A percentile compares a stretch with the other conserved stretches of the same genome.
phyloP scores from a whole-genome alignment of 1,284 basidiomycete genomes.

The Rhodotorula sp. region DNA sequence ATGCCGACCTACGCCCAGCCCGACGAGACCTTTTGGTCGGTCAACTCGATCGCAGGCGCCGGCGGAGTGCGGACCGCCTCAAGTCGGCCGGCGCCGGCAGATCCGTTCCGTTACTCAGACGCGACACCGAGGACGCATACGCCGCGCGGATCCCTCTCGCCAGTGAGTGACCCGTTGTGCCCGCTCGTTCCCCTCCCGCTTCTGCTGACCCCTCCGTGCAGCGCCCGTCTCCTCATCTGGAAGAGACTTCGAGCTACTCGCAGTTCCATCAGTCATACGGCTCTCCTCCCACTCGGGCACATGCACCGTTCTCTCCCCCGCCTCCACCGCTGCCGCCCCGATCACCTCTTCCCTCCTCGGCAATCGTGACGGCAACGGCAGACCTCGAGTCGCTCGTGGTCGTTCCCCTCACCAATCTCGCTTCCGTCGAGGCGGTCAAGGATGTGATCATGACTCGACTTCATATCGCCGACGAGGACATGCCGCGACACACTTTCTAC shows the following conservation, averaged over 20 bases:
- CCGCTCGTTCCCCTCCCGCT: too few species aligned
- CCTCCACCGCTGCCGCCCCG: neutral
- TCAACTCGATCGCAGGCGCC: too few species aligned
- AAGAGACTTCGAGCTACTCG: neutral
- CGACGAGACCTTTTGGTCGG: too few species aligned
- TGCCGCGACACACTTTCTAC: slow-evolving; percentile 72
- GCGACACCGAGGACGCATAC: neutral
- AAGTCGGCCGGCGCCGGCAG: neutral
- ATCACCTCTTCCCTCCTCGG: slow-evolving; percentile 47
- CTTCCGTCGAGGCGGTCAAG: slow-evolving; percentile 69
- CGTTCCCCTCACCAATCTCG: slow-evolving; percentile 73
- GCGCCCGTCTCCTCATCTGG: neutral
- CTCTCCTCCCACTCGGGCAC: slow-evolving; percentile 2
- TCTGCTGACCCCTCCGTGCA: neutral
- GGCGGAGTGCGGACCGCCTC: neutral
- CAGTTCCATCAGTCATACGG: neutral
- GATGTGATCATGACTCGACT: slow-evolving; percentile 82
- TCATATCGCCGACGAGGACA: slow-evolving; percentile 79
- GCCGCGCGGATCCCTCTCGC: neutral
- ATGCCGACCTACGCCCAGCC: too few species aligned
- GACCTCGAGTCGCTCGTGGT: slow-evolving; percentile 77
- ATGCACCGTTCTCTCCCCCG: neutral
- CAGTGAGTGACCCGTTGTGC: neutral
- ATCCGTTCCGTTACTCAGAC: neutral
- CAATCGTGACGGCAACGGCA: slow-evolving; percentile 68